Percentiles rank a stretch among this genome's conserved stretches.
These are phyloP conservation scores for Aegilops longissima DNA, from an alignment of 176 grass and related monocot species.

Conservation along the genomic window DNA sequence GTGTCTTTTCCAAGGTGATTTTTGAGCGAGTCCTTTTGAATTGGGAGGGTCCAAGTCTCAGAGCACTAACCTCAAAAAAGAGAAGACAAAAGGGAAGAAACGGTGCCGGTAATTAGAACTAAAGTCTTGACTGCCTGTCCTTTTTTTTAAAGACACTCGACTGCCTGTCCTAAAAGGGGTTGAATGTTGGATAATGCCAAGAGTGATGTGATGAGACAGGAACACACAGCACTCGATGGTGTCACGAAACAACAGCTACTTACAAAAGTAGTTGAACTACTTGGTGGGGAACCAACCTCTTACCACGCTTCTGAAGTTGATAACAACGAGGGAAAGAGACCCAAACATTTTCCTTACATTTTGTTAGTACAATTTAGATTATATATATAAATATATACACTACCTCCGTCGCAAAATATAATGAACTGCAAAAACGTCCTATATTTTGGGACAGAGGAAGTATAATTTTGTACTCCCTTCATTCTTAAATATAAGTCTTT, in stretches of 20 bases:
- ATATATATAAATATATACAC: no score
- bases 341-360: not conserved
- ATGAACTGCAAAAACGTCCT: no score
- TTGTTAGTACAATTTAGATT: not conserved
- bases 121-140: not conserved
- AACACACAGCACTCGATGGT: slow-evolving; percentile 18
- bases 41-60: not conserved
- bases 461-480: not conserved
- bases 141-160: not conserved
- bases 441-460: no score
- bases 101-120: not conserved
- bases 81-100: not conserved
- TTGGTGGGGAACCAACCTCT: slow-evolving; percentile 9
- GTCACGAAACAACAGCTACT: slow-evolving; percentile 30
- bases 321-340: no score
- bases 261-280: slow-evolving; percentile 45
- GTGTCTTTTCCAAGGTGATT: not conserved
- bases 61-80: not conserved
- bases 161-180: not conserved
- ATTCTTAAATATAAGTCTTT: no score
- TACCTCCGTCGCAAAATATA: no score
- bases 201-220: slow-evolving; percentile 23
- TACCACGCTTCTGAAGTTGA: no score
- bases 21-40: not conserved
- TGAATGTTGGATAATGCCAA: slow-evolving; percentile 12